A percentile compares a stretch with the other conserved stretches of the same genome.
Evolutionary conservation across 2,329 filamentous ascomycete species (phyloP).

Genomic region (Penicillium brevicompactum): DNA sequence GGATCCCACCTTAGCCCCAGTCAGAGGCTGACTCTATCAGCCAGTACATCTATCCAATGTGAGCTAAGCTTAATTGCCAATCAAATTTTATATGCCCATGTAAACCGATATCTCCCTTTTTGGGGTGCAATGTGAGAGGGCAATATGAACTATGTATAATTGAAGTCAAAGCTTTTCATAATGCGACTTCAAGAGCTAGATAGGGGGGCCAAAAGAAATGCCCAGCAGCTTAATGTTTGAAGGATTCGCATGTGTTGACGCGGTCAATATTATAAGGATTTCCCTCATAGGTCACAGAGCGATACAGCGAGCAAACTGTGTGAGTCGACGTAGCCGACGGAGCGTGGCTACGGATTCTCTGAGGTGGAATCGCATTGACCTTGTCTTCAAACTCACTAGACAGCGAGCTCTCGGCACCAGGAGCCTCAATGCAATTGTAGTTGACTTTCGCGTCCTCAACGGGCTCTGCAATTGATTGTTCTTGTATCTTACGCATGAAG

Average conservation of each 20-base stretch:
- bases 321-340: slow-evolving; percentile 32
- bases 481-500: slow-evolving; percentile 40
- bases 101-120: background rate
- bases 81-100: background rate
- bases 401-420: slow-evolving; percentile 25
- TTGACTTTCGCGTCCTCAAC: slow-evolving; percentile 24
- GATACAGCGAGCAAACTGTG: slow-evolving; percentile 23
- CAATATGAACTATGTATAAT: slow-evolving; percentile 10
- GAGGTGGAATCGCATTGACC: slow-evolving; percentile 17
- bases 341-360: slow-evolving; percentile 28
- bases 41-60: too few species aligned
- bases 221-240: slow-evolving; percentile 23
- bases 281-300: slow-evolving; percentile 40
- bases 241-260: slow-evolving; percentile 45
- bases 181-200: background rate
- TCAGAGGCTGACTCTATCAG: too few species aligned
- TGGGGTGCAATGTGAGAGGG: background rate
- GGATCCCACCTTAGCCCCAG: too few species aligned
- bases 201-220: background rate
- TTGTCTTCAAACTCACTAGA: slow-evolving; percentile 28
- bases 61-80: slow-evolving; percentile 5
- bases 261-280: slow-evolving; percentile 49
- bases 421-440: slow-evolving; percentile 38
- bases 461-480: slow-evolving; percentile 20
- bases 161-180: slow-evolving; percentile 4